Evolutionary conservation across 495 filamentous ascomycete genomes (phyloP).

Genomic region (Astrothelium subdiscretum): DNA sequence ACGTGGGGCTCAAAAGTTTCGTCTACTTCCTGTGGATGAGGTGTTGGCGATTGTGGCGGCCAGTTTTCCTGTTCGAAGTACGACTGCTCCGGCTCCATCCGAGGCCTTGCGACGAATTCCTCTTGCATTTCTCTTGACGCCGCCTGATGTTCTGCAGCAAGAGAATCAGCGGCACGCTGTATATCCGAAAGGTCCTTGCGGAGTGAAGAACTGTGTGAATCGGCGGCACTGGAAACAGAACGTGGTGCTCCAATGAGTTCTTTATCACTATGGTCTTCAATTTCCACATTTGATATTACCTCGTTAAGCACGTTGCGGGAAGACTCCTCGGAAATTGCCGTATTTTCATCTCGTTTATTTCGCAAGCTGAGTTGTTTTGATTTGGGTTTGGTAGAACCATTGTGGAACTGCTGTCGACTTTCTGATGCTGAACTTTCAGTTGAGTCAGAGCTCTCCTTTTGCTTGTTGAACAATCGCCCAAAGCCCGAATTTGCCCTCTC

Average conservation of each 20-base stretch:
- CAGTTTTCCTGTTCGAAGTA: not conserved
- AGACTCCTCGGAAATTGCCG: not conserved
- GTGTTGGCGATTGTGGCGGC: not conserved
- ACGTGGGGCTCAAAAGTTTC: conserved; percentile 1
- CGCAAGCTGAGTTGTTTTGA: not conserved
- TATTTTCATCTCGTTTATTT: not conserved
- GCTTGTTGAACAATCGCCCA: not conserved
- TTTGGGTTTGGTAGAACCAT: not conserved
- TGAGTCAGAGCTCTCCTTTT: not conserved
- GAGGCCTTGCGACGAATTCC: not conserved
- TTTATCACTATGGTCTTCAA: not conserved
- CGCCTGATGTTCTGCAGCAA: not conserved
- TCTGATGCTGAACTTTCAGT: not conserved
- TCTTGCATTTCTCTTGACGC: not conserved
- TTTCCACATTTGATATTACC: not conserved
- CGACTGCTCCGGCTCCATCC: not conserved
- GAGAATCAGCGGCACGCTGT: not conserved
- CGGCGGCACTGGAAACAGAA: not conserved
- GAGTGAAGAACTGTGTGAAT: not conserved
- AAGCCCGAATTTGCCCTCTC: not conserved
- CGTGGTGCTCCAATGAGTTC: not conserved
- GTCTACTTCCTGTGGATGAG: not conserved
- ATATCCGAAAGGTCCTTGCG: not conserved
- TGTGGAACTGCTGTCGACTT: not conserved
- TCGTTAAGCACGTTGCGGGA: not conserved